Base-by-base conservation (phyloP, 305 asterid species). In the Solanum hybrid region DNA sequence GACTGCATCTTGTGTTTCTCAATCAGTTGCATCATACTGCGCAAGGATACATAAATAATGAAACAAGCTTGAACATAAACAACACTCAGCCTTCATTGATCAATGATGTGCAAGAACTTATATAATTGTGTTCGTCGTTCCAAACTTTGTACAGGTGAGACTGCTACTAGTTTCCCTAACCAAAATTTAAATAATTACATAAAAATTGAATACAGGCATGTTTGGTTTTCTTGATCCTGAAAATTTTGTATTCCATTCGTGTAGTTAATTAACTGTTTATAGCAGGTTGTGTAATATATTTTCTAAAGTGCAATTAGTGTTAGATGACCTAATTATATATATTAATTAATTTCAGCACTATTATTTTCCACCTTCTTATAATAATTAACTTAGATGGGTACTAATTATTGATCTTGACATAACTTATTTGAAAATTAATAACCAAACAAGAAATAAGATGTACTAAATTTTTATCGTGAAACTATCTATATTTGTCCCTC, bases 1-100 rank as follows among this genome's bases (percentile, higher is more conserved):
- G 94, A 36, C 35, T 92, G 95, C 89, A 81, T 73, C 40, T 78
- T 91, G 85, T 89, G 93, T 94, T 92, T 94, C 85, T 93, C 95
- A 91, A 96, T 91, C 78, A 95, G 86, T 92, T 96, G 96, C 93
- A 82, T 90, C 97, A 95, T 93, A 94, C 98, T 96, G 75, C 34
- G 40, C 19, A 29, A 84, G 7, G 19, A 27, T 84, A 84, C 36
- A 84, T 84, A 51, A 29, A 29, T 51, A 45, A 27, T 35, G 19
- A 78, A 27, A 77, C 11, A 77, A 77, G 26, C 26, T 76, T 76
- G 26, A 76, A 32, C 13, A 32, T 32, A 76, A 32, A 32, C 22
- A 32, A 32, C 11, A 32, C 38, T 29, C n/a, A 14, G 36, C 78
- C 32, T 73, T 17, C n/a, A 73, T 29, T 73, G n/a, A 73, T 73